Evolutionary conservation across 495 filamentous ascomycete genomes (phyloP), one percentile per base, ranked within the genome.

Genomic region (Talaromyces nanjingensis): DNA sequence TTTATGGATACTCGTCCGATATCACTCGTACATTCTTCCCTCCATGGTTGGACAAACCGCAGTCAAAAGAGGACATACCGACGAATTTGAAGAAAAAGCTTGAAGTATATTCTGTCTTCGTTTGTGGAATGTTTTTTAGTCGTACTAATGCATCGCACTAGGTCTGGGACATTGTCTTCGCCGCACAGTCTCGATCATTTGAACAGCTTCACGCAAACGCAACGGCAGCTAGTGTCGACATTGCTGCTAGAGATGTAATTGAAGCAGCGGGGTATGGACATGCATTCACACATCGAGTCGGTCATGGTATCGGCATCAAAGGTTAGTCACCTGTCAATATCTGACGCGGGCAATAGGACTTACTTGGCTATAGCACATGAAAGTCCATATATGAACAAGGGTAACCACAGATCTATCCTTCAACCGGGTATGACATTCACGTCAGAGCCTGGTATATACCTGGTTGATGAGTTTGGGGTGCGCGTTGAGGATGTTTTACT

Each of bases 301-400:
- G 83, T 7, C 83, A 86, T 59, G 79, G 83, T 6, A 82, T 85
- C 33, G 83, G 83, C 6, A 84, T 86, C 33, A 86, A 85, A 72
- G 78, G 64, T 71, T 25, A 55, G 55, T 61, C 45, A 20, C 49
- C 18, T 29, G 3, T 58, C 16, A n/a, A 54, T 29, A 59, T 20
- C n/a, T 14, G 24, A 39, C 33, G n/a, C 12, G 16, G 37, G 24
- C n/a, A 56, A 31, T 29, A 25, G 22, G 54, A 22, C 56, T 61
- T 52, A 63, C 34, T 39, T 29, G 4, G 18, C 8, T 3, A 53
- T 42, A 79, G 81, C 80, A 4, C 81, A 84, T 65, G 83, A 84
- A 67, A 80, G 77, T 45, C 82, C 83, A 0, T 85, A 84, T 65
- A 69, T 86, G 53, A 82, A 85, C 65, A 77, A 84, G 61, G 81